Evolutionary conservation across 495 filamentous ascomycete species (phyloP).

Genomic region (Pyrenula aspistea): DNA sequence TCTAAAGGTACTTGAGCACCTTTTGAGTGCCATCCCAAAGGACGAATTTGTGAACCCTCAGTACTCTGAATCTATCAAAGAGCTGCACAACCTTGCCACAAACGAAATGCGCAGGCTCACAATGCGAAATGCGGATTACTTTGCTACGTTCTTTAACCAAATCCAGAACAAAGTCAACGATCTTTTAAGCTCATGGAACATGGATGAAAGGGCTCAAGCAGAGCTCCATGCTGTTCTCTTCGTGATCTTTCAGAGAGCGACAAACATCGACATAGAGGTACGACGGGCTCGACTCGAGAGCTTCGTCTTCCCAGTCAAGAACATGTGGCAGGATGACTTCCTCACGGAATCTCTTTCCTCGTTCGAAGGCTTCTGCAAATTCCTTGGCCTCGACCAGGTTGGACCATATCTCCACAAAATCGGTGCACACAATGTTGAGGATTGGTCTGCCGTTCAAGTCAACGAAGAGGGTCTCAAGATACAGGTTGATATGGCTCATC

Average conservation of each 20-base stretch:
- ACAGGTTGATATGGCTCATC: constrained; percentile 59
- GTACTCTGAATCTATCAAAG: constrained; percentile 86
- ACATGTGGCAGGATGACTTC: constrained; percentile 64
- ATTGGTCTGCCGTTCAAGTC: constrained; percentile 70
- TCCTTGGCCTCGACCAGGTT: constrained; percentile 68
- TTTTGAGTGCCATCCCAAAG: constrained; percentile 65
- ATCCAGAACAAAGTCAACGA: constrained; percentile 74
- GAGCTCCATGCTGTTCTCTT: constrained; percentile 64
- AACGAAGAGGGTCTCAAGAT: constrained; percentile 68
- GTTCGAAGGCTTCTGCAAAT: constrained; percentile 65
- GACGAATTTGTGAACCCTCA: constrained; percentile 53
- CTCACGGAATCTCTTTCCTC: constrained; percentile 58
- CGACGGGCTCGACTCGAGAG: constrained; percentile 52
- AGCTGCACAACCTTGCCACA: constrained; percentile 69
- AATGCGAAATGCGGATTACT: constrained; percentile 77
- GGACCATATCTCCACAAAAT: constrained; percentile 65
- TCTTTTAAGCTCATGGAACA: constrained; percentile 56
- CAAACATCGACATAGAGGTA: constrained; percentile 52
- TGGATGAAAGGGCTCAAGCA: constrained; percentile 66
- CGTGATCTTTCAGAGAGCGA: constrained; percentile 84
- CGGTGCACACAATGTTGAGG: constrained; percentile 60
- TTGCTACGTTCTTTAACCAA: constrained; percentile 77
- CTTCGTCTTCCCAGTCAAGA: constrained; percentile 68
- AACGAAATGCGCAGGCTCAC: constrained; percentile 82
- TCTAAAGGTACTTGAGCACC: constrained; percentile 77